A percentile compares a stretch with the other conserved stretches of the same genome.
Evolutionary conservation across 371 early-diverging fungal species (phyloP).

Genomic region (Mortierella sp.): DNA sequence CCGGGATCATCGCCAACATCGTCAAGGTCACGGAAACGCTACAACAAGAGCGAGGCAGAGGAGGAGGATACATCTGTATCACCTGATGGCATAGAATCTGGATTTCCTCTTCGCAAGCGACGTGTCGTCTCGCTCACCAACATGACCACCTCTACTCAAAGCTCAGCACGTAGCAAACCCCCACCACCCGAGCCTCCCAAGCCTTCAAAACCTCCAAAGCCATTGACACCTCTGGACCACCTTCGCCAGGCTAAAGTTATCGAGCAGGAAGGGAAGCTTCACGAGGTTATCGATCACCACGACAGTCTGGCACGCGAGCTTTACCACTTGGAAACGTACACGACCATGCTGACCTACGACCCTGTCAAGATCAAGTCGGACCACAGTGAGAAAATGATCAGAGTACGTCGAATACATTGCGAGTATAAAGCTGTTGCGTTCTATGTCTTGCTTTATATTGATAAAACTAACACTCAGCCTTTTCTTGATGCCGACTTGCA

Average conservation of each 20-base stretch:
- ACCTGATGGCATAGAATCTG: slow-evolving; percentile 15
- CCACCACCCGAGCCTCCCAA: neutral
- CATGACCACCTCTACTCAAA: neutral
- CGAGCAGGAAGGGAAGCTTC: slow-evolving; percentile 59
- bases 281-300: slow-evolving; percentile 63
- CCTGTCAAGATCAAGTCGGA: slow-evolving; percentile 59
- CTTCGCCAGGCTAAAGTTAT: slow-evolving; percentile 51
- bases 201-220: slow-evolving; percentile 27
- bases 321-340: slow-evolving; percentile 69
- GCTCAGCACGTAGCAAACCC: neutral
- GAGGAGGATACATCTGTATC: slow-evolving; percentile 23
- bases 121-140: slow-evolving; percentile 21
- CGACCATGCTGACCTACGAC: slow-evolving; percentile 68
- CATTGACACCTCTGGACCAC: slow-evolving; percentile 58
- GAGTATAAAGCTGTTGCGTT: neutral
- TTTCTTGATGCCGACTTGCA: neutral
- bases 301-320: slow-evolving; percentile 69
- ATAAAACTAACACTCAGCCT: neutral
- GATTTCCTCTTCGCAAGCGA: slow-evolving; percentile 40
- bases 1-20: slow-evolving; percentile 4
- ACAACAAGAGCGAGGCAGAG: slow-evolving; percentile 37
- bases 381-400: slow-evolving; percentile 66
- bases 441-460: no score
- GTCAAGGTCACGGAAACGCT: slow-evolving; percentile 43
- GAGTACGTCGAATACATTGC: slow-evolving; percentile 56